Percentiles rank a stretch among this genome's conserved stretches.
Evolutionary conservation across 139 green algal species (phyloP).

Genomic region (Volvox africanus): DNA sequence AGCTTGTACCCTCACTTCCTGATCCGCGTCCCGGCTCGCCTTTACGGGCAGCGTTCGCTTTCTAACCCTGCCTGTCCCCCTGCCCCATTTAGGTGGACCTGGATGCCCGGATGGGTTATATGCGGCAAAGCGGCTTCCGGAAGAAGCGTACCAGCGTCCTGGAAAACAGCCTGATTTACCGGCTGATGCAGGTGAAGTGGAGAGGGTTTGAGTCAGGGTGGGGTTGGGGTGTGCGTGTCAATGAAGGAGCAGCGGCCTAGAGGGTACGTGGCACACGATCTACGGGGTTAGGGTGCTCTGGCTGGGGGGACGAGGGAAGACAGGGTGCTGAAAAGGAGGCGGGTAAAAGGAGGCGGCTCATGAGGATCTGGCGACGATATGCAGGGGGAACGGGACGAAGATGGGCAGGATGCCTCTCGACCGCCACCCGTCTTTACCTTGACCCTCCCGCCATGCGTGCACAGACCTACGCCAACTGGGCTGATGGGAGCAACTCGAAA

Average conservation of each 20-base stretch:
- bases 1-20: no score
- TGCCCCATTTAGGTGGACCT: neutral
- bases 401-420: no score
- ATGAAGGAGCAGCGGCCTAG: neutral
- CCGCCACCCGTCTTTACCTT: neutral
- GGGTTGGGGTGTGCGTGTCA: neutral
- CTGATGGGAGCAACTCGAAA: slow-evolving; percentile 9
- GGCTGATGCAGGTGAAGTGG: slow-evolving; percentile 16
- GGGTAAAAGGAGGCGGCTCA: no score
- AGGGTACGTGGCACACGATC: neutral
- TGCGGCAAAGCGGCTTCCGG: neutral
- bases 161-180: slow-evolving; percentile 31
- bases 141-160: neutral
- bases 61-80: no score
- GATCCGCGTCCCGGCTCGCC: no score
- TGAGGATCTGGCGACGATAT: no score
- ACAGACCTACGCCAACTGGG: slow-evolving; percentile 19
- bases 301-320: no score
- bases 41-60: no score
- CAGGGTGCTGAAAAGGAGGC: no score
- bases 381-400: no score
- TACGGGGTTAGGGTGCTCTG: neutral
- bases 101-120: neutral
- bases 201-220: neutral
- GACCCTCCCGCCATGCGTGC: neutral